These are phyloP conservation scores for Escallonia herrerae DNA, from an alignment of 129 eudicot genomes.

Conservation along the genomic window DNA sequence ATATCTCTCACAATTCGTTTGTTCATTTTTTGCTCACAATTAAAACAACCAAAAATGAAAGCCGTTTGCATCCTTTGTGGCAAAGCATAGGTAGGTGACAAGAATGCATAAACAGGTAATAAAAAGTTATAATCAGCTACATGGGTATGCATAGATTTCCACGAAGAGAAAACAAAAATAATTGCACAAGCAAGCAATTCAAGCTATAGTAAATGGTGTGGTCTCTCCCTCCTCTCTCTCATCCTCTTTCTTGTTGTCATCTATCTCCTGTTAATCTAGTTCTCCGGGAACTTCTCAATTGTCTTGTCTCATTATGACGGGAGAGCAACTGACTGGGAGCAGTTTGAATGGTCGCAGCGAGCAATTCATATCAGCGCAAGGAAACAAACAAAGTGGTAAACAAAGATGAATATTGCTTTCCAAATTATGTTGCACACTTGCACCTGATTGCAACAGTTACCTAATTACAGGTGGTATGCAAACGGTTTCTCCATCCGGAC, in stretches of 20 bases:
- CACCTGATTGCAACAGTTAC: not conserved
- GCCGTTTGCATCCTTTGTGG: too few species aligned
- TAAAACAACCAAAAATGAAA: too few species aligned
- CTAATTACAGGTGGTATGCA: constrained; percentile 32
- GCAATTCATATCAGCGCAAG: constrained; percentile 33
- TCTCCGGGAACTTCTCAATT: constrained; percentile 35
- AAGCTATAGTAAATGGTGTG: not conserved
- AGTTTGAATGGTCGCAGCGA: constrained; percentile 41
- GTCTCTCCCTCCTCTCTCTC: not conserved
- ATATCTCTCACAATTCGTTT: too few species aligned
- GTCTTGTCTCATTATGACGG: constrained; percentile 45
- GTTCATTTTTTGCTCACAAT: too few species aligned
- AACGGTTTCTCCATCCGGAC: constrained; percentile 40
- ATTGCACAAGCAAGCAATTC: too few species aligned
- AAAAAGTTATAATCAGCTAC: too few species aligned
- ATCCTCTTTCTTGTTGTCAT: not conserved
- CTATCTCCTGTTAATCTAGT: constrained; percentile 16
- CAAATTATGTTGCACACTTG: not conserved
- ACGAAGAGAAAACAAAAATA: too few species aligned
- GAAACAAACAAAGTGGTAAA: constrained; percentile 43
- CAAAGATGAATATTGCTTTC: not conserved
- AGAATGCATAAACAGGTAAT: too few species aligned
- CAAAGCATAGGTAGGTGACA: too few species aligned
- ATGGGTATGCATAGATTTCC: too few species aligned
- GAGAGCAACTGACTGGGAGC: constrained; percentile 38